Evolutionary conservation across 2,329 filamentous ascomycete genomes (phyloP).

Genomic region (Aspergillus brasiliensis): DNA sequence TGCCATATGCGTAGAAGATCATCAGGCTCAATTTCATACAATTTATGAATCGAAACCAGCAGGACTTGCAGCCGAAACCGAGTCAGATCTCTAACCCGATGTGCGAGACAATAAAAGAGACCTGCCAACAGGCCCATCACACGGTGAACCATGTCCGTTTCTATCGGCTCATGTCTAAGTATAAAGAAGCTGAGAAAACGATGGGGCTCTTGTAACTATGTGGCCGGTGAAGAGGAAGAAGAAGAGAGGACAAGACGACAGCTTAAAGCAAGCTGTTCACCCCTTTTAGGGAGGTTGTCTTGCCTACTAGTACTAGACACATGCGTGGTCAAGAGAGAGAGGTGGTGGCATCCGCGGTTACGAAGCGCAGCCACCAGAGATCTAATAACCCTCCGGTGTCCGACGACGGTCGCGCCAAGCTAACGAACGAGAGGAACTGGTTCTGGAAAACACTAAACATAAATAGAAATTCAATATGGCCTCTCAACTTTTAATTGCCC

Average conservation of each 20-base stretch:
- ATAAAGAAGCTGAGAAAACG: not conserved
- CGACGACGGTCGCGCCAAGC: constrained; percentile 7
- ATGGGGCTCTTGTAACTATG: not conserved
- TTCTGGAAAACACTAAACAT: constrained; percentile 2
- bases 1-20: not conserved
- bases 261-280: not conserved
- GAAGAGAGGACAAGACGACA: not conserved
- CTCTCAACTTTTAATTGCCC: not conserved
- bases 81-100: not conserved
- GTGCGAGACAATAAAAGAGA: not conserved
- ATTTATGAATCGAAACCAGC: not conserved
- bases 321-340: constrained; percentile 5
- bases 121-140: not conserved
- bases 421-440: constrained; percentile 2
- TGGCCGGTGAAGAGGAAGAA: no score
- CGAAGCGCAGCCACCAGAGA: constrained; percentile 2
- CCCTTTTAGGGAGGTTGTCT: not conserved
- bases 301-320: not conserved
- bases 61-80: not conserved
- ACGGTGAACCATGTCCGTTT: not conserved
- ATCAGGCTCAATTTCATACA: not conserved
- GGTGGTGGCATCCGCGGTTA: constrained; percentile 4
- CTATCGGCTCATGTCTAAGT: not conserved
- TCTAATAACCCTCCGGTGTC: not conserved
- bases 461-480: constrained; percentile 7